Percentiles rank a stretch among this genome's conserved stretches.
Conservation (phyloP, 257 asterid genomes). For the Leptodermis oblonga region DNA sequence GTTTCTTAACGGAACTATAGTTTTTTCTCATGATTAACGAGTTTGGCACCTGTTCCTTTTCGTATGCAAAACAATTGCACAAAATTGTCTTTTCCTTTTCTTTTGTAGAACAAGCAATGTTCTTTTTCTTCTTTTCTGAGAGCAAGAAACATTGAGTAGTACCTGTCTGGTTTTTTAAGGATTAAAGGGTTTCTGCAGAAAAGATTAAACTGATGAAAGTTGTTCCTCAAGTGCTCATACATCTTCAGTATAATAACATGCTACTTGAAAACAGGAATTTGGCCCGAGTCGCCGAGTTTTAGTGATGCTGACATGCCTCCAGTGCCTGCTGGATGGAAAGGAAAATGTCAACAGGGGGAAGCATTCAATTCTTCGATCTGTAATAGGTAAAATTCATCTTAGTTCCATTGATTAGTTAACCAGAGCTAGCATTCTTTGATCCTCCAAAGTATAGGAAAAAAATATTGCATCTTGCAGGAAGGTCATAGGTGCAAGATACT, state of each 20-base stretch:
- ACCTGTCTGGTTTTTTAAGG: not conserved
- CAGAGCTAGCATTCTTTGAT: too few relatives aligned
- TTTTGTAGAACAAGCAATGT: too few relatives aligned
- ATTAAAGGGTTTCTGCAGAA: not conserved
- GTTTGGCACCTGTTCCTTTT: not conserved
- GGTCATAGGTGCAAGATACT: conserved; percentile 86
- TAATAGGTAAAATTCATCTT: conserved; percentile 56
- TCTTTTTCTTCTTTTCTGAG: not conserved
- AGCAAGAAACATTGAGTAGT: not conserved
- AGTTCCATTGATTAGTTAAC: conserved; percentile 11
- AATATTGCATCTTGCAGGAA: conserved; percentile 48
- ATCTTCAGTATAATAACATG: not conserved
- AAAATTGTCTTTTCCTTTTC: not conserved
- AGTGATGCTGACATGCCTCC: conserved; percentile 80
- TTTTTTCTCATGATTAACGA: too few relatives aligned
- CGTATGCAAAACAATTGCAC: not conserved
- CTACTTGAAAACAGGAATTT: conserved; percentile 54
- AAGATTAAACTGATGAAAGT: not conserved
- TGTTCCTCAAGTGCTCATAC: not conserved
- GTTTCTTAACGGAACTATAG: too few relatives aligned
- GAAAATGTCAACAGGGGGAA: conserved; percentile 81
- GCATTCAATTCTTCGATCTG: conserved; percentile 76
- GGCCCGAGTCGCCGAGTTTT: conserved; percentile 97
- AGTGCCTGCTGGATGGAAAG: conserved; percentile 85
- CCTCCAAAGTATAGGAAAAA: too few relatives aligned